phyloP scores from a whole-genome alignment of 495 filamentous ascomycete genomes.

The Neurospora sp. region DNA sequence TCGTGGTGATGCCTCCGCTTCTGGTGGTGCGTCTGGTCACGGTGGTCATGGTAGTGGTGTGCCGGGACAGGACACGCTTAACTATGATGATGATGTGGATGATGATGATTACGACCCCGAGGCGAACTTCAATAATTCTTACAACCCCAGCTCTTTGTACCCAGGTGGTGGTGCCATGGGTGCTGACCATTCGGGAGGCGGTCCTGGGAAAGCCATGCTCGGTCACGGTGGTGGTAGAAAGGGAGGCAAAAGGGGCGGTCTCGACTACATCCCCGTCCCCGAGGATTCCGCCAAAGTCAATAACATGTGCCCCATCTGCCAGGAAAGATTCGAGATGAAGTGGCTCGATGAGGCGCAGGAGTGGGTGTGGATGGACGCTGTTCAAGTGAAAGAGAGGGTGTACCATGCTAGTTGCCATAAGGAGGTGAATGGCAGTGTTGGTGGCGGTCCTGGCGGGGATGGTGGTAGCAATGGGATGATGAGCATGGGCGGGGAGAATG shows the following conservation, averaged over 20 bases:
- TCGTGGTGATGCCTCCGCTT: neutral
- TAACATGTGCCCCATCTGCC: constrained; percentile 80
- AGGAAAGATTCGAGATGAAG: constrained; percentile 80
- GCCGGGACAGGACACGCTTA: neutral
- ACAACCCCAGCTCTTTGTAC: neutral
- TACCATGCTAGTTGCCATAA: constrained; percentile 85
- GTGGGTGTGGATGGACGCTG: constrained; percentile 76
- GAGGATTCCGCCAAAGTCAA: constrained; percentile 53
- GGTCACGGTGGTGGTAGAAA: neutral
- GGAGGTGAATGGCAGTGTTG: constrained; percentile 43
- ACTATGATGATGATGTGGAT: neutral
- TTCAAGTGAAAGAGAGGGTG: constrained; percentile 37
- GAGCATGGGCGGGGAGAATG: neutral
- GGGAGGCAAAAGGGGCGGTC: neutral
- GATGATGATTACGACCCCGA: neutral
- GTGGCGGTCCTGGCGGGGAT: constrained; percentile 42
- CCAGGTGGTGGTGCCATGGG: neutral
- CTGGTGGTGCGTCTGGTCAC: neutral
- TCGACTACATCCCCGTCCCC: constrained; percentile 68
- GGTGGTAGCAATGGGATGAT: constrained; percentile 17
- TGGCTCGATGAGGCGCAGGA: constrained; percentile 91
- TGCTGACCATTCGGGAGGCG: constrained; percentile 4
- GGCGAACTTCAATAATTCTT: neutral
- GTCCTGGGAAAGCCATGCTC: neutral
- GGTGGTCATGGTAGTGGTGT: neutral